Evolutionary conservation across 1,284 basidiomycete species (phyloP).

Genomic region (Boletus hoseneyae): DNA sequence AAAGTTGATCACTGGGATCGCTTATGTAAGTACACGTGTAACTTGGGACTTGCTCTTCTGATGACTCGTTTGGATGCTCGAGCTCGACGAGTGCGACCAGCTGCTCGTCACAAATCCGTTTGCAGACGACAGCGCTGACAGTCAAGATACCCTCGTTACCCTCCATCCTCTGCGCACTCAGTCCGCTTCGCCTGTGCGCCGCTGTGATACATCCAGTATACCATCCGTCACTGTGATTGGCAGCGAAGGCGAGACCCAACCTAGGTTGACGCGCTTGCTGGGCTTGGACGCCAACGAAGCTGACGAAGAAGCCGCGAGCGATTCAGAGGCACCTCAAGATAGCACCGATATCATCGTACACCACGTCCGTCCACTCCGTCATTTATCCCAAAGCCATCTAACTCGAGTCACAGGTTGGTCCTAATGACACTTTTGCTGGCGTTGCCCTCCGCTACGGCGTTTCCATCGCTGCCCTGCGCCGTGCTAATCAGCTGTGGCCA

Average conservation of each 20-base stretch:
- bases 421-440: slow-evolving; percentile 77
- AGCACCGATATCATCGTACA: slow-evolving; percentile 14
- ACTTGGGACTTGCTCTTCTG: neutral
- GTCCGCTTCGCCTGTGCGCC: neutral
- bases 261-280: slow-evolving; percentile 3
- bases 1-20: neutral
- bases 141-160: neutral
- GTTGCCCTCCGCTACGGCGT: slow-evolving; percentile 88
- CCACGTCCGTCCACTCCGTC: slow-evolving; percentile 16
- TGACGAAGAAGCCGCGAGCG: neutral
- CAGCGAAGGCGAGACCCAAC: slow-evolving; percentile 3
- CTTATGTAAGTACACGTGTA: slow-evolving; percentile 21
- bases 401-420: slow-evolving; percentile 48
- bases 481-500: slow-evolving; percentile 87
- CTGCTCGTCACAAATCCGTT: slow-evolving; percentile 21
- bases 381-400: neutral
- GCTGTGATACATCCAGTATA: neutral
- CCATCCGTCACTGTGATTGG: neutral
- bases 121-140: slow-evolving; percentile 7
- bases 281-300: neutral
- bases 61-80: slow-evolving; percentile 23
- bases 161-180: neutral
- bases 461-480: slow-evolving; percentile 74
- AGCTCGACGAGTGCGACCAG: slow-evolving; percentile 20
- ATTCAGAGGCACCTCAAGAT: neutral